phyloP scores from a whole-genome alignment of 257 asterid genomes.

The Ajuga chamaepitys region DNA sequence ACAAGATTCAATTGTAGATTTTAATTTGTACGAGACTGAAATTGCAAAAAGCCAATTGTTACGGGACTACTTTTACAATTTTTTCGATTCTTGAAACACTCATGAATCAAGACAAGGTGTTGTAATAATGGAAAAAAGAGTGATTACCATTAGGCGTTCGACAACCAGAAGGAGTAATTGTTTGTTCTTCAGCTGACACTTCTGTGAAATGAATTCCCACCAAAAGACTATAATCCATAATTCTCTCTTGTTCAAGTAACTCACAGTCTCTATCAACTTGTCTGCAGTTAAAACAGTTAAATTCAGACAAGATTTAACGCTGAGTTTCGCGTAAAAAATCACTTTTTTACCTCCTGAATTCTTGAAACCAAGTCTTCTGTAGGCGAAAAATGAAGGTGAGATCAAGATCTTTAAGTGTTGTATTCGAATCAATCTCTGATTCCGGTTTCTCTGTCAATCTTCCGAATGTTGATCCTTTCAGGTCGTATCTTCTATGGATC shows the following conservation, averaged over 20 bases:
- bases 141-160: conserved; percentile 31
- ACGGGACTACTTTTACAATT: too few species aligned
- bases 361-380: conserved; percentile 85
- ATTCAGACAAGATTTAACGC: not conserved
- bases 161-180: conserved; percentile 29
- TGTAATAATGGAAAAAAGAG: not conserved
- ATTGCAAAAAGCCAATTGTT: too few species aligned
- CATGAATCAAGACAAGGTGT: not conserved
- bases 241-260: conserved; percentile 66
- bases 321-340: not conserved
- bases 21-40: too few species aligned
- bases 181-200: conserved; percentile 23
- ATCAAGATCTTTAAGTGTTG: conserved; percentile 91
- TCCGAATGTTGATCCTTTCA: conserved; percentile 95
- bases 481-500: conserved; percentile 71
- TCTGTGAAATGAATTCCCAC: conserved; percentile 71
- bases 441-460: conserved; percentile 83
- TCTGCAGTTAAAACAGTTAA: conserved; percentile 24
- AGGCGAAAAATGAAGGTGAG: conserved; percentile 74
- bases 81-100: not conserved
- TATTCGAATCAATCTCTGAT: conserved; percentile 74
- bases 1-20: too few species aligned
- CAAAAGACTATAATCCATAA: conserved; percentile 75
- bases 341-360: conserved; percentile 48
- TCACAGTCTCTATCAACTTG: conserved; percentile 76